Conservation (phyloP, 2,329 filamentous ascomycete species). For the Leptographium lundbergii region DNA sequence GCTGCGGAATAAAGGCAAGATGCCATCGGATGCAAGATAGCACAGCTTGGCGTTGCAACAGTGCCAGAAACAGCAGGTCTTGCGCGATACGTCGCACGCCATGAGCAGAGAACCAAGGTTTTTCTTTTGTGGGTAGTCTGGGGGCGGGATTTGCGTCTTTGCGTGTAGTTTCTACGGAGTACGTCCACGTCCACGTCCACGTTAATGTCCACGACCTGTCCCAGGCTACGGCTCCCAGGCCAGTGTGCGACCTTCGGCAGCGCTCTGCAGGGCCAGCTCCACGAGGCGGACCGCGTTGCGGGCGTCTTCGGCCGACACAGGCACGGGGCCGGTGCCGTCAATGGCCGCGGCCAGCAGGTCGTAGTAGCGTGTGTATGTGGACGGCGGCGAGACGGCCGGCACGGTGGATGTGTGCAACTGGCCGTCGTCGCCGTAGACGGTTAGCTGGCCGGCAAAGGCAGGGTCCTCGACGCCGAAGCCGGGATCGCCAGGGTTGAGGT, state of each 20-base stretch:
- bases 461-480: slow-evolving; percentile 53
- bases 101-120: no score
- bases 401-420: slow-evolving; percentile 34
- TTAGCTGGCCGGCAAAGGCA: slow-evolving; percentile 16
- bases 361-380: slow-evolving; percentile 60
- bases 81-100: no score
- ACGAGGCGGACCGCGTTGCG: slow-evolving; percentile 40
- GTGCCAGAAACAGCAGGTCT: no score
- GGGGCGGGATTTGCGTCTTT: no score
- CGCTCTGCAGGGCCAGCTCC: slow-evolving; percentile 19
- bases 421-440: slow-evolving; percentile 37
- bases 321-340: slow-evolving; percentile 34
- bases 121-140: no score
- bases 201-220: neutral
- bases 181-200: neutral
- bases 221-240: slow-evolving; percentile 23
- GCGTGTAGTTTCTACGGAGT: no score
- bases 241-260: slow-evolving; percentile 1
- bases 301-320: slow-evolving; percentile 39
- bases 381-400: slow-evolving; percentile 45
- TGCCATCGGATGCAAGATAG: neutral
- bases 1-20: neutral
- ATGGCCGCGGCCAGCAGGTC: slow-evolving; percentile 35
- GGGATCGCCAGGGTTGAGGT: slow-evolving; percentile 45
- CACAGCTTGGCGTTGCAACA: no score